Percentiles rank a stretch among this genome's conserved stretches.
Conservation (phyloP, 768 basidiomycete species). For the Panaeolus papilionaceus region DNA sequence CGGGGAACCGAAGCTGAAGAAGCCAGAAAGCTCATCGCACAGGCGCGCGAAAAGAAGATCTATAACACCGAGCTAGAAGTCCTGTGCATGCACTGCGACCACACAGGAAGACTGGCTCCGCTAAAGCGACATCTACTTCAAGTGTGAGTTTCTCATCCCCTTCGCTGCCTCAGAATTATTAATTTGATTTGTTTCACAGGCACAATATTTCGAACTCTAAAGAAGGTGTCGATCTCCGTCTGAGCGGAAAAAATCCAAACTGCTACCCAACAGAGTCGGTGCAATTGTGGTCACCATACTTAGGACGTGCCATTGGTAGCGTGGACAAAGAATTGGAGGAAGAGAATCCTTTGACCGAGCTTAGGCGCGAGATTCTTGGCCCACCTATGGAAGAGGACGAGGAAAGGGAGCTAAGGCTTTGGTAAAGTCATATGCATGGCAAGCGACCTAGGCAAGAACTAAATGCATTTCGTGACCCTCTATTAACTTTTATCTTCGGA, state of each 20-base stretch:
- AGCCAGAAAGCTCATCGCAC: neutral
- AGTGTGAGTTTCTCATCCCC: neutral
- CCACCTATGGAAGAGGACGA: neutral
- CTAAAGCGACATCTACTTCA: neutral
- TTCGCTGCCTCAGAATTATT: neutral
- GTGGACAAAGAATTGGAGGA: neutral
- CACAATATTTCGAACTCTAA: neutral
- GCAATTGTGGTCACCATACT: neutral
- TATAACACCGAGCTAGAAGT: neutral
- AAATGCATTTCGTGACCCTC: too few species aligned
- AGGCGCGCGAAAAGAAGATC: neutral
- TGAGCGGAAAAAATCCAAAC: neutral
- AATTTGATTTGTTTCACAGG: neutral
- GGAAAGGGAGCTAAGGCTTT: neutral
- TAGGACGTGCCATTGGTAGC: neutral
- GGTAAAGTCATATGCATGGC: too few species aligned
- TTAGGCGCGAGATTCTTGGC: neutral
- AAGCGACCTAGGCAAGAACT: too few species aligned
- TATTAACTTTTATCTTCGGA: neutral
- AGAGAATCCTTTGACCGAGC: neutral
- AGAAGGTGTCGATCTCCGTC: neutral
- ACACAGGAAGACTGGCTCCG: neutral
- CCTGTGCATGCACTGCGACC: neutral
- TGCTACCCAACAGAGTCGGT: neutral
- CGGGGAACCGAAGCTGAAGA: neutral